These are phyloP conservation scores for Rubroshorea leprosula DNA, from an alignment of 345 rosid species.

Conservation along the genomic window DNA sequence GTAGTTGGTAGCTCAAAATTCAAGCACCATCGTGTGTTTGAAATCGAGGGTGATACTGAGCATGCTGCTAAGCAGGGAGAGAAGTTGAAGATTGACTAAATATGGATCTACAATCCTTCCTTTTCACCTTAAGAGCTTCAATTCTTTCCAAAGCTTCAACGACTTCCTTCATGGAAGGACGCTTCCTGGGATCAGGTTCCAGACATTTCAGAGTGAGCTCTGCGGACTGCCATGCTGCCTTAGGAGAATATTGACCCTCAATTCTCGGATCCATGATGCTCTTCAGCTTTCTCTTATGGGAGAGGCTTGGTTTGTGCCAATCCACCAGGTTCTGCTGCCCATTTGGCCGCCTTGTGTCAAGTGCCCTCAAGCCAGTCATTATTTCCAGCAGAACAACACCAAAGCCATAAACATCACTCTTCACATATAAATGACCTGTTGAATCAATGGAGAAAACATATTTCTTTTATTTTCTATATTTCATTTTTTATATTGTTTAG, in stretches of 20 bases:
- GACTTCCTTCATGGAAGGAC: constrained; percentile 61
- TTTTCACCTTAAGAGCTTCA: constrained; percentile 25
- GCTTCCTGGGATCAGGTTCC: constrained; percentile 37
- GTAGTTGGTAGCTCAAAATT: neutral
- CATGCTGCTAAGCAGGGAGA: constrained; percentile 8
- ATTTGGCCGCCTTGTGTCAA: constrained; percentile 30
- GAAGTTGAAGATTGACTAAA: constrained; percentile 15
- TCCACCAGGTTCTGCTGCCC: constrained; percentile 49
- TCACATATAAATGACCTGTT: constrained; percentile 57
- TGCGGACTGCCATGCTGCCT: constrained; percentile 40
- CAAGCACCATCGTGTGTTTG: constrained; percentile 2
- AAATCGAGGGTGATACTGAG: constrained; percentile 6
- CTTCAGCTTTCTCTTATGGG: constrained; percentile 36
- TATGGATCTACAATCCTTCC: constrained; percentile 11
- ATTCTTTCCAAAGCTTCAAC: constrained; percentile 36
- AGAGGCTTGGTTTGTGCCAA: constrained; percentile 44
- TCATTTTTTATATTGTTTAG: neutral
- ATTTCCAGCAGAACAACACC: constrained; percentile 63
- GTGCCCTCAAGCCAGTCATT: constrained; percentile 47
- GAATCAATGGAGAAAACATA: neutral
- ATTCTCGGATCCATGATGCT: constrained; percentile 41
- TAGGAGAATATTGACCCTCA: constrained; percentile 43
- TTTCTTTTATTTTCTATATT: neutral
- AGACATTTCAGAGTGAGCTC: constrained; percentile 41
- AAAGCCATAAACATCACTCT: constrained; percentile 68